phyloP scores from a whole-genome alignment of 192 early-diverging fungal genomes.

The Coemansia sp. region DNA sequence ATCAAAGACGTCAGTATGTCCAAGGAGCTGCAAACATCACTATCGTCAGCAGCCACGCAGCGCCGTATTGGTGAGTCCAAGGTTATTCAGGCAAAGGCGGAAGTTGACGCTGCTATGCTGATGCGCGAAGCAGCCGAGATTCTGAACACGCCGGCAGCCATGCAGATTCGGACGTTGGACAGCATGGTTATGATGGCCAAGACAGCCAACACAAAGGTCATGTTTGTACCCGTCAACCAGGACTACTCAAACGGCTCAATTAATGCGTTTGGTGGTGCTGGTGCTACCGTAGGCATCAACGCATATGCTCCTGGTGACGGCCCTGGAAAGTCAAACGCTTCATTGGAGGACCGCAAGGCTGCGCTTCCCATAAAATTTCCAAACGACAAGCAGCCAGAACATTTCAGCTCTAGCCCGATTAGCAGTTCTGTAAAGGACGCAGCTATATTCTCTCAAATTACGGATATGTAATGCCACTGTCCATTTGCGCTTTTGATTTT shows the following conservation, averaged over 20 bases:
- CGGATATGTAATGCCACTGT: slow-evolving; percentile 18
- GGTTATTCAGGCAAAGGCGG: slow-evolving; percentile 85
- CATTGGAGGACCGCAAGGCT: slow-evolving; percentile 6
- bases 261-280: slow-evolving; percentile 52
- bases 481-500: no score
- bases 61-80: slow-evolving; percentile 87
- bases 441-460: slow-evolving; percentile 27
- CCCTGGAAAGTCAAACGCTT: neutral
- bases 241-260: slow-evolving; percentile 47
- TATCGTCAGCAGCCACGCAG: slow-evolving; percentile 88
- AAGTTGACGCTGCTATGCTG: slow-evolving; percentile 84
- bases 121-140: slow-evolving; percentile 93
- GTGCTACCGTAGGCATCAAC: slow-evolving; percentile 33
- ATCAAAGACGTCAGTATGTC: slow-evolving; percentile 85
- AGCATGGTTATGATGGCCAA: slow-evolving; percentile 79
- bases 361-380: slow-evolving; percentile 15
- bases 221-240: slow-evolving; percentile 66
- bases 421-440: slow-evolving; percentile 30
- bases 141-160: slow-evolving; percentile 76
- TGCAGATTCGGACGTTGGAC: slow-evolving; percentile 90
- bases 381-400: slow-evolving; percentile 12
- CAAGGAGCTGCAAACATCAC: slow-evolving; percentile 74
- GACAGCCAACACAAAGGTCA: slow-evolving; percentile 67
- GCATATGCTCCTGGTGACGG: slow-evolving; percentile 3
- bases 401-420: slow-evolving; percentile 19